These are phyloP conservation scores for Boletus sp. DNA, from an alignment of 768 basidiomycete genomes.

Conservation along the genomic window DNA sequence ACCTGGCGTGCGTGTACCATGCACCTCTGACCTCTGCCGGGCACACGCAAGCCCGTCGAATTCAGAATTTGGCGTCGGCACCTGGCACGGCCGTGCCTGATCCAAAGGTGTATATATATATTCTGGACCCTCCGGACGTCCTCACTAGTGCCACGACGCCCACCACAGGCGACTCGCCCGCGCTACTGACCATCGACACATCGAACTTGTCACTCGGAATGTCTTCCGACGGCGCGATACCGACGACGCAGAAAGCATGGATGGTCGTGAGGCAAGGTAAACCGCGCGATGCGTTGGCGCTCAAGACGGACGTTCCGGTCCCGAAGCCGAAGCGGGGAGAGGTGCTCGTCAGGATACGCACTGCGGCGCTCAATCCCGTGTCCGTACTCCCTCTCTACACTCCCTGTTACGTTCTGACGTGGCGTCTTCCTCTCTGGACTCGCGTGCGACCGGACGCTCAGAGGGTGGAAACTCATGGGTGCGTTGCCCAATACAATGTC, in stretches of 20 bases:
- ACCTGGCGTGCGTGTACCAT: fast-evolving
- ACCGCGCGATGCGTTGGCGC: conserved; percentile 28
- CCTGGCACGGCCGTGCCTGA: no score
- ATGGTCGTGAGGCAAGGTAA: conserved; percentile 26
- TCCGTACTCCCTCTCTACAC: conserved; percentile 28
- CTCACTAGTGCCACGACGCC: no score
- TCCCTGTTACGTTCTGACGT: not conserved
- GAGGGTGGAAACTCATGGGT: conserved; percentile 59
- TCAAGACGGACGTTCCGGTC: conserved; percentile 28
- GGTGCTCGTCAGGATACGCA: conserved; percentile 49
- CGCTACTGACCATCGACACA: not conserved
- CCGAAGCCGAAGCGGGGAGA: conserved; percentile 38
- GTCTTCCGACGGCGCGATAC: conserved; percentile 8
- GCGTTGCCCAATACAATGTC: conserved; percentile 45
- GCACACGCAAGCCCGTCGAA: no score
- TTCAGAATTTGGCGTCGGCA: no score
- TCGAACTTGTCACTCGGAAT: not conserved
- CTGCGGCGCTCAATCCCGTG: conserved; percentile 68
- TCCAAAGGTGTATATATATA: no score
- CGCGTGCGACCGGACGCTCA: conserved; percentile 21
- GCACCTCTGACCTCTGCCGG: no score
- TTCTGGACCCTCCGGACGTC: no score
- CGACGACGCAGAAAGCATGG: conserved; percentile 31
- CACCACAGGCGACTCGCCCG: no score
- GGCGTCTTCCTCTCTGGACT: not conserved